phyloP scores from a whole-genome alignment of 441 rosid genomes.

The Populus hybrid region DNA sequence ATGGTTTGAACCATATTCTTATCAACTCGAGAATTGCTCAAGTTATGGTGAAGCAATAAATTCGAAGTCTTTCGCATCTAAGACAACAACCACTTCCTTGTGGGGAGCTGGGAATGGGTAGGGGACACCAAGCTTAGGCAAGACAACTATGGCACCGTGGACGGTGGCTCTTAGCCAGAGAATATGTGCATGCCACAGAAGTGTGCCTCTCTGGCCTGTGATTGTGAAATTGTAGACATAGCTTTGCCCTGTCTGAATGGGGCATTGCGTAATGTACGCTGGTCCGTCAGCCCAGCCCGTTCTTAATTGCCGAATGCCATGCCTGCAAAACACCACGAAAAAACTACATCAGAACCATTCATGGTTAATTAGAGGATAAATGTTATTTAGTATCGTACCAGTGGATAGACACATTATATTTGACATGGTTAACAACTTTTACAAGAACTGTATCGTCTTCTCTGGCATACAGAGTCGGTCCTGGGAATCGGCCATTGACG shows the following conservation, averaged over 20 bases:
- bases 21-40: no score
- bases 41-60: no score
- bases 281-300: conserved; percentile 99
- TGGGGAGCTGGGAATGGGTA: conserved; percentile 78
- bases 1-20: no score
- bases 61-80: conserved; percentile 35
- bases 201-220: conserved; percentile 47
- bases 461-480: conserved; percentile 82
- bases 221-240: conserved; percentile 79
- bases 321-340: conserved; percentile 42
- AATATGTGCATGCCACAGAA: conserved; percentile 66
- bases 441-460: conserved; percentile 67
- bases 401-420: conserved; percentile 73
- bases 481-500: conserved; percentile 74
- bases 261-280: conserved; percentile 43
- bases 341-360: neutral
- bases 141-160: conserved; percentile 69
- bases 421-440: conserved; percentile 42
- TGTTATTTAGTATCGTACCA: conserved; percentile 41
- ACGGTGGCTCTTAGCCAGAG: conserved; percentile 86
- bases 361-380: neutral
- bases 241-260: conserved; percentile 69
- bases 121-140: conserved; percentile 80
- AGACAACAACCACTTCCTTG: conserved; percentile 58
- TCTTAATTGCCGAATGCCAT: conserved; percentile 70